Conservation (phyloP, 139 green algal species). For the Haematococcus sp. region DNA sequence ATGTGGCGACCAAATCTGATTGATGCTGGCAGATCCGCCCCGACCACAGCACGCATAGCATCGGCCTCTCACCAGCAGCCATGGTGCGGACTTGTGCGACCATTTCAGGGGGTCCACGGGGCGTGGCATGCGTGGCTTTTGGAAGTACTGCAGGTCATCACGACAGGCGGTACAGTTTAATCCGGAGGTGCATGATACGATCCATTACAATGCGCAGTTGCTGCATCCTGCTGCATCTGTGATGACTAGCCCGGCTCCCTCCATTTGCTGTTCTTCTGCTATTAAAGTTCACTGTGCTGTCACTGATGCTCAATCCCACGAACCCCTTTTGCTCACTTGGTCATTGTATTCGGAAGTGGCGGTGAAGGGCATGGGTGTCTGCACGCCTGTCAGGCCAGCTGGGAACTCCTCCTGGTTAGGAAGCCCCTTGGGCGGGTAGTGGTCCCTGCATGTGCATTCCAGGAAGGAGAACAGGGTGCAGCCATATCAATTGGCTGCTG, state of each 20-base stretch:
- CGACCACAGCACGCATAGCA: not conserved
- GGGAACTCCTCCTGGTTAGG: conserved; percentile 15
- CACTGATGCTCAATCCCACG: not conserved
- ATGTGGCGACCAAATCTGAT: too few relatives aligned
- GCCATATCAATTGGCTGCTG: too few relatives aligned
- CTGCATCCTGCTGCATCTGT: too few relatives aligned
- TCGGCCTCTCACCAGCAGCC: conserved; percentile 22
- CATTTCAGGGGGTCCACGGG: conserved; percentile 35
- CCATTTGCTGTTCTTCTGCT: not conserved
- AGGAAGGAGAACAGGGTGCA: too few relatives aligned
- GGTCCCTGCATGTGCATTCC: conserved; percentile 14
- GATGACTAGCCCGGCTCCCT: too few relatives aligned
- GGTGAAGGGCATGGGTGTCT: conserved; percentile 24
- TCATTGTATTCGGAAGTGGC: conserved; percentile 26
- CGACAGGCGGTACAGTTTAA: not conserved
- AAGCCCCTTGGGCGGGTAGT: conserved; percentile 41
- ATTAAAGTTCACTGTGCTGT: not conserved
- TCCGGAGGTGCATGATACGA: too few relatives aligned
- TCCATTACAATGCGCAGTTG: too few relatives aligned
- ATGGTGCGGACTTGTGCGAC: conserved; percentile 23
- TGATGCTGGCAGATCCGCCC: too few relatives aligned
- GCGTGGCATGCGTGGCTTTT: conserved; percentile 33
- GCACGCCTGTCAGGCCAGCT: not conserved
- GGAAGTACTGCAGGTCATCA: conserved; percentile 27
- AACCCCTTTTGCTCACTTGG: too few relatives aligned